phyloP scores from a whole-genome alignment of 805 yeast species.

The Metschnikowia cerradonensis region DNA sequence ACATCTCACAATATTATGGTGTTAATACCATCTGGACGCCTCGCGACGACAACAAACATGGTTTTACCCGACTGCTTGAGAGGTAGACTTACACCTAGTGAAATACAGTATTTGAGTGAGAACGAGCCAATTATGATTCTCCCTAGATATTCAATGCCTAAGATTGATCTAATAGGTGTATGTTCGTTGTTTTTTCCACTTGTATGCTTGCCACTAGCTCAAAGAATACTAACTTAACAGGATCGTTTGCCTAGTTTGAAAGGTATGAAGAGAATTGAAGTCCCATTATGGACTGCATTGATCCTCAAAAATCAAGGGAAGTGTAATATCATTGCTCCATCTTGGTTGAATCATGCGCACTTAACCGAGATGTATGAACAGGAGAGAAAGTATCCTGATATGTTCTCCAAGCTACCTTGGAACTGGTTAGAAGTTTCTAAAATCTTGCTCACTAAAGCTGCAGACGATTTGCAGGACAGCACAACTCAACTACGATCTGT shows the following conservation, averaged over 20 bases:
- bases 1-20: neutral
- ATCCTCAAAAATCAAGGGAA: constrained; percentile 78
- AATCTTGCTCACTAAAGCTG: constrained; percentile 60
- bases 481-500: constrained; percentile 64
- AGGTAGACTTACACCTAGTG: constrained; percentile 63
- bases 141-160: constrained; percentile 71
- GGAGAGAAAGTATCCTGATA: constrained; percentile 54
- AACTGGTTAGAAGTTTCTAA: constrained; percentile 85
- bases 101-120: constrained; percentile 81
- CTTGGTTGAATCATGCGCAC: constrained; percentile 63
- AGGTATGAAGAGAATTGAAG: constrained; percentile 63
- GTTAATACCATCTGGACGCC: neutral
- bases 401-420: constrained; percentile 75
- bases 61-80: constrained; percentile 15
- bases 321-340: constrained; percentile 81
- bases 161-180: constrained; percentile 63
- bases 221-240: constrained; percentile 22
- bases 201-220: neutral
- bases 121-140: constrained; percentile 67
- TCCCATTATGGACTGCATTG: constrained; percentile 88
- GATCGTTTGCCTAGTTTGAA: constrained; percentile 53
- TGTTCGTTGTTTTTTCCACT: constrained; percentile 16
- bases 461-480: constrained; percentile 76
- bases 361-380: constrained; percentile 59
- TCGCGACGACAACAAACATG: constrained; percentile 5